Evolutionary conservation across 495 filamentous ascomycete genomes (phyloP).

Genomic region (Neurospora pannonica): DNA sequence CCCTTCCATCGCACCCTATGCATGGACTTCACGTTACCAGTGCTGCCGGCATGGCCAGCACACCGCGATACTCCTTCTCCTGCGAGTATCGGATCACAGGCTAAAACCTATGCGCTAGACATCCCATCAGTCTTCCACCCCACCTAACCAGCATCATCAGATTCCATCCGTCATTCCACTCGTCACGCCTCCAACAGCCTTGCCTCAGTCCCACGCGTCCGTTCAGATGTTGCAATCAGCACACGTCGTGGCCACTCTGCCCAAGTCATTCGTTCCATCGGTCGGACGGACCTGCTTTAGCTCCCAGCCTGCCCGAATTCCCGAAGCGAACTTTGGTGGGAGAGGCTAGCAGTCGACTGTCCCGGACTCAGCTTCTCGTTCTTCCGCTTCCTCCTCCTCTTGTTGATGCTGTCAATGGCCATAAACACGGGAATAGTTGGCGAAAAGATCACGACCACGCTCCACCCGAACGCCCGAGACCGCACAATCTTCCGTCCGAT

Average conservation of each 20-base stretch:
- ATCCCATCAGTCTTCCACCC: background rate
- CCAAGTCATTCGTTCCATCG: background rate
- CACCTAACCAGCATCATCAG: background rate
- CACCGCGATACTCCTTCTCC: background rate
- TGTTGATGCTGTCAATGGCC: background rate
- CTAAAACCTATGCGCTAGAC: background rate
- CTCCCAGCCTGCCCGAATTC: background rate
- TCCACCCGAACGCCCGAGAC: background rate
- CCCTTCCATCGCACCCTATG: background rate
- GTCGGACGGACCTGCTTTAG: background rate
- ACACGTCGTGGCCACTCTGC: background rate
- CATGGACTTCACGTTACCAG: background rate
- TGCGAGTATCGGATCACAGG: background rate
- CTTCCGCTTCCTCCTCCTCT: background rate
- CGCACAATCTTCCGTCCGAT: background rate
- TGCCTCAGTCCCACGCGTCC: background rate
- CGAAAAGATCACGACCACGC: background rate
- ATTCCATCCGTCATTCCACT: background rate
- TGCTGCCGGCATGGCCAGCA: background rate
- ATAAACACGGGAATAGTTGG: background rate
- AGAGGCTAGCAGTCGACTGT: background rate
- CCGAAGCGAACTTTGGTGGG: background rate
- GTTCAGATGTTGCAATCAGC: background rate
- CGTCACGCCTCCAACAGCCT: background rate
- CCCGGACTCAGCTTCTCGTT: background rate